Evolutionary conservation across 345 rosid genomes (phyloP), one percentile per base, ranked within the genome.

Genomic region (Euphorbia lathyris): DNA sequence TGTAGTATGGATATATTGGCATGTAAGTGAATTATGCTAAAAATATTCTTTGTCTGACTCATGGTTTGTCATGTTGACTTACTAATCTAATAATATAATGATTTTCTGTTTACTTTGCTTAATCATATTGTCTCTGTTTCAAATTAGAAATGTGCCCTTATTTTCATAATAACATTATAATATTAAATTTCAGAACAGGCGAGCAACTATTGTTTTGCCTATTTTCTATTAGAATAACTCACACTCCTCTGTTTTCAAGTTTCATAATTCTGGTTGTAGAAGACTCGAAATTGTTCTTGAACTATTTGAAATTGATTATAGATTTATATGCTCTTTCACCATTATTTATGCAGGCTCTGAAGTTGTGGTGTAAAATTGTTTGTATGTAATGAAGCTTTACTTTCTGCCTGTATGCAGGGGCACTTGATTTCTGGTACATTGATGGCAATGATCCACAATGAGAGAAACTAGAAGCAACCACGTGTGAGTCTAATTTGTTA

Each of bases 1-100:
- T 83, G 97, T 90, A 0, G 17, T 90, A 36, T 94, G 97, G 97
- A 91, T 94, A 76, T 94, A 91, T 74, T 94, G 93, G 99, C 97
- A 91, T 72, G 97, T 90, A 84, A 87, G 99, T 91, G 36, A 22
- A 48, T 63, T 58, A 60, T 45, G 45, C 51, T 17, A 45, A 45
- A 45, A 5, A 45, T 45, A 45, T 7, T 45, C 12, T 43, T 7
- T 45, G 51, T n/a, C n/a, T n/a, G n/a, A n/a, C n/a, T 40, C 45
- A 32, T 32, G 9, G 45, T 10, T 10, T 40, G 0, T 42, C 45
- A n/a, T n/a, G n/a, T 63, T 19, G 57, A 29, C 38, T 34, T 30
- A 3, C 42, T 71, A 22, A 56, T 17, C n/a, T 47, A 53, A 42
- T 17, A 57, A 19, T n/a, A n/a, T n/a, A n/a, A n/a, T n/a, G n/a